Conservation (phyloP, 139 green algal species). For the Asterochloris erici region DNA sequence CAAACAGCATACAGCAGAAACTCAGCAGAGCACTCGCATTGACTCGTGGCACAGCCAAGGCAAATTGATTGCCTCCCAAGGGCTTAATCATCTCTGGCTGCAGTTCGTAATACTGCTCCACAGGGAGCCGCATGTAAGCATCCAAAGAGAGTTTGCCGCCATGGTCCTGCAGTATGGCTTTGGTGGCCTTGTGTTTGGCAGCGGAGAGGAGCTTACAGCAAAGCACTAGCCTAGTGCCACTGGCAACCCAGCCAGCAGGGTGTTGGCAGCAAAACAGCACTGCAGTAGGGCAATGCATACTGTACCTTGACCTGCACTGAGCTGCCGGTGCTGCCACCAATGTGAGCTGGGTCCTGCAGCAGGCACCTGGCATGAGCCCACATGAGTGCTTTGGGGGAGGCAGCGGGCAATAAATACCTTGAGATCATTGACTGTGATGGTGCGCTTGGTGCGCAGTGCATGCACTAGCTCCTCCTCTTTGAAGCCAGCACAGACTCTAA, state of each 20-base stretch:
- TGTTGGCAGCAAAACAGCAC: neutral
- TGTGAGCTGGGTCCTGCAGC: conserved; percentile 20
- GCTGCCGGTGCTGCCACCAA: neutral
- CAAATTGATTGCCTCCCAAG: conserved; percentile 47
- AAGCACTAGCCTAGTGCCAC: neutral
- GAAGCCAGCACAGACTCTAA: neutral
- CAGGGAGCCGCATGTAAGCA: conserved; percentile 47
- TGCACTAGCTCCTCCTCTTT: neutral
- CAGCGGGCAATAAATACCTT: neutral
- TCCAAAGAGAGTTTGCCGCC: conserved; percentile 26
- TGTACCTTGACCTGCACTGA: conserved; percentile 5
- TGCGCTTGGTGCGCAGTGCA: neutral
- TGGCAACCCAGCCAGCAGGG: neutral
- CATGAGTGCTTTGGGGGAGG: neutral
- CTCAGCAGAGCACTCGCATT: conserved; percentile 21
- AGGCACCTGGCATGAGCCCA: no score
- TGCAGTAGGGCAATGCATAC: no score
- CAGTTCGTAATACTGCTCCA: conserved; percentile 67
- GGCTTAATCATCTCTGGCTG: conserved; percentile 53
- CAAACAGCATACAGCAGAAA: neutral
- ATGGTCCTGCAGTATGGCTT: conserved; percentile 15
- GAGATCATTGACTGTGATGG: neutral
- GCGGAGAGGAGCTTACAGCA: neutral
- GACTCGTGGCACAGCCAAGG: conserved; percentile 49
- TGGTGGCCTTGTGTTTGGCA: neutral